Evolutionary conservation across 2,329 filamentous ascomycete genomes (phyloP), one percentile per base, ranked within the genome.

Genomic region (Alternaria angustiovoidea): DNA sequence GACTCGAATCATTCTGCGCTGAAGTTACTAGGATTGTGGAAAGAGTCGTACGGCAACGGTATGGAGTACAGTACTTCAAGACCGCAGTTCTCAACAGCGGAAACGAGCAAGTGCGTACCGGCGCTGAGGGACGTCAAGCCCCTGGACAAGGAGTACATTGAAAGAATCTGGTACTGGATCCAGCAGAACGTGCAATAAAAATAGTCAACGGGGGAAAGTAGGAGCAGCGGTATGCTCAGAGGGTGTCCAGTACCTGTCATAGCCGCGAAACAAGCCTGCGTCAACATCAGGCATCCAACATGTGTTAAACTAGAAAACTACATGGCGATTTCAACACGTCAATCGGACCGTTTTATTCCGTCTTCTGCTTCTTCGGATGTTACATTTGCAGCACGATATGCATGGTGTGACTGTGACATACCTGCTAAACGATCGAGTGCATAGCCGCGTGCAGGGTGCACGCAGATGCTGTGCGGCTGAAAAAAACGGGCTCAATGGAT

Each of bases 1-100:
- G 63, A 68, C 18, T 67, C 59, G 14, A 71, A 79, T 28, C 80
- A 86, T 70, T 81, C 82, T 64, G 81, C 77, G 53, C 70, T 80
- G 67, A 82, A 81, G 53, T 72, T 87, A 44, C 65, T 86, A 30
- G 81, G 81, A 5, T 71, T 84, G 34, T 87, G 85, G 85, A 82
- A 81, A 65, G 73, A 76, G 52, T 76, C 75, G 4, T 84, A 83
- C 68, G 69, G 69, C 6, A 52, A 59, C 46, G 57, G 56, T 12
- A n/a, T 26, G 3, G 57, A 54, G 32, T 57, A 41, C 5, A 12
- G 41, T 12, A 60, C 54, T 6, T 38, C 52, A 7, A 57, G 57
- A 24, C 60, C 65, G 14, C 59, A 56, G 4, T 83, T 83, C 56
- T 77, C 76, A 5, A 75, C 78, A 56, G 51, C 43, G 11, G 67